Base-by-base conservation (phyloP, 1,284 basidiomycete genomes). In the Pseudozyma tsukubaensis region DNA sequence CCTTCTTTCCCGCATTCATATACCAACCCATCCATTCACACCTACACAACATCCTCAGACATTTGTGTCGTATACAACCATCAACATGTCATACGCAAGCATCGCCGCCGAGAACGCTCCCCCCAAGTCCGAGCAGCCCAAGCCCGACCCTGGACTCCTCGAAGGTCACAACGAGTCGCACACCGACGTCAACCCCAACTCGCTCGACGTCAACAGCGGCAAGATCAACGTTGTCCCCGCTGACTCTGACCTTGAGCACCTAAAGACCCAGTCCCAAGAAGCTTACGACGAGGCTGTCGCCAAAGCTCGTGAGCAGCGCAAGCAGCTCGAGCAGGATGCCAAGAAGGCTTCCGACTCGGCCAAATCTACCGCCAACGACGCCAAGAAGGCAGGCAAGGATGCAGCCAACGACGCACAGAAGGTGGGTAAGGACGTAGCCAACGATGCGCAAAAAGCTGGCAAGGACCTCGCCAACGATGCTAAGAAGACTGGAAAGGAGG, bases 151-250 rank as follows among this genome's bases (percentile, higher is more conserved):
- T 5, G 62, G 51, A 49, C 54, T 50, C 39, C 74, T 79, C 52
- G 77, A 78, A 49, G 78, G 77, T 21, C 59, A 58, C 21, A 45
- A 51, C 53, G 14, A 44, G 34, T 50, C 39, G 14, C 39, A 48
- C 14, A 45, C 44, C 19, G 49, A 59, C n/a, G 58, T 52, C 21
- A 61, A 35, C 54, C 58, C 19, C 13, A 12, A 44, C 11, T 56
- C 65, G 1, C 68, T 59, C 18, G 77, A 79, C 42, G 77, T 79
- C 52, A 63, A 79, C 76, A 60, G 62, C 39, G 61, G 61, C 48
- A 78, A 78, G 52, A 66, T 80, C 50, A 78, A 74, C 64, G 63
- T 78, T 3, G 66, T 80, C 4, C 77, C 78, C 32, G 49, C 68
- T 10, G 72, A 68, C 39, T 43, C 61, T 14, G 68, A 80, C 18